Evolutionary conservation across 108 stramenopile species (phyloP), one percentile per base, ranked within the genome.

Genomic region (Cyclotella cryptica): DNA sequence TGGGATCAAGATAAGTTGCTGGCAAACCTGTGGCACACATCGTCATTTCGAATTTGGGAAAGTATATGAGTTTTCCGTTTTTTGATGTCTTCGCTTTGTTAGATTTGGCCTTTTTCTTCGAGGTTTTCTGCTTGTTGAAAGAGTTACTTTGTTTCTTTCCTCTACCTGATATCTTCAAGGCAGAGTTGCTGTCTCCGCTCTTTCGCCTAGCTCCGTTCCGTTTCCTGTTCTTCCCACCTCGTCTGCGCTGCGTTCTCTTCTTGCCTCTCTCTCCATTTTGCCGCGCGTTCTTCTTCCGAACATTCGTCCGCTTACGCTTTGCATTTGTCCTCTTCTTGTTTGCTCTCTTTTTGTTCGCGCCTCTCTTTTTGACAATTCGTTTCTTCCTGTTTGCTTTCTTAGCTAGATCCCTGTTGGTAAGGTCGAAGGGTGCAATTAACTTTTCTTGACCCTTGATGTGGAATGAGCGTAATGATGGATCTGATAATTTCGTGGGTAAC

Each of bases 11-110:
- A 35, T 30, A 29, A 61, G 35, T 39, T 11, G 35, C 3, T 30
- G 60, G 60, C 13, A 12, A 29, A 9, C 60, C 60, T 17, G 60
- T 18, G 29, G 60, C 35, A 61, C 64, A 65, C 64, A 65, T 65
- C 22, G 30, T 65, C 14, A 30, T 9, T 18, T 65, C 43, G 30
- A 46, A 65, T 26, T 65, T 65, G 22, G 64, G 49, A 8, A 19
- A 51, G 8, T 51, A 51, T 7, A 51, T 19, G 3, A 7, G 49
- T 35, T 35, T 35, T 35, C 35, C 35, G 35, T 5, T 35, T 35
- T 35, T 35, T 6, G 35, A 35, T 6, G 12, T 61, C 30, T 61
- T 39, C 13, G 12, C 2, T 21, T 61, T 61, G 8, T 61, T 39
- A 35, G 60, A 61, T 61, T 61, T 61, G 55, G 13, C 8, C 29